Percentiles rank a stretch among this genome's conserved stretches.
Conservation (phyloP, 495 filamentous ascomycete species). For the Cetradonia linearis region DNA sequence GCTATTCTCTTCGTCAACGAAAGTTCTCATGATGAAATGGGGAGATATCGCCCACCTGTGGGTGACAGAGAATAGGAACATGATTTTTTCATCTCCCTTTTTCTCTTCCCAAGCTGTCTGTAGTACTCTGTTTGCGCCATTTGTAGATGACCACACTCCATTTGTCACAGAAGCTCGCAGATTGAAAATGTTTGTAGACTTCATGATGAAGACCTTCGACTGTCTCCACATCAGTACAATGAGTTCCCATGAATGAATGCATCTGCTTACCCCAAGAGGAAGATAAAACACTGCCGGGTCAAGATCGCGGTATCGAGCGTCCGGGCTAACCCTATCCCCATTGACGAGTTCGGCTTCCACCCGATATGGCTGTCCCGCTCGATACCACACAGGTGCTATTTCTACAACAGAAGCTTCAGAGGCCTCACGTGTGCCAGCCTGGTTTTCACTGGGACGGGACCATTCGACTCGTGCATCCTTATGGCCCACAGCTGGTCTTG, state of each 20-base stretch:
- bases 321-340: not conserved
- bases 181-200: constrained; percentile 12
- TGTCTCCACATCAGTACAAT: constrained; percentile 1
- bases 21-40: not conserved
- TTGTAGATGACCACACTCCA: constrained; percentile 19
- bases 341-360: not conserved
- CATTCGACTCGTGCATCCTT: not conserved
- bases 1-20: constrained; percentile 5
- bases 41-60: constrained; percentile 8
- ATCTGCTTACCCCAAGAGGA: constrained; percentile 18
- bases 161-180: constrained; percentile 16
- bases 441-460: not conserved
- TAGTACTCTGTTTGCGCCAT: constrained; percentile 21
- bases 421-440: not conserved
- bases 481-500: not conserved
- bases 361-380: constrained; percentile 17
- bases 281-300: constrained; percentile 17
- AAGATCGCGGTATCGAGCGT: not conserved
- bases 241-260: not conserved
- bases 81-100: constrained; percentile 12
- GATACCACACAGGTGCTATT: constrained; percentile 15
- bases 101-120: constrained; percentile 21
- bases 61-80: constrained; percentile 20
- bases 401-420: not conserved
- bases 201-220: constrained; percentile 23